Evolutionary conservation across 208 protist genomes (phyloP).

Genomic region (Crithidia acanthocephali): DNA sequence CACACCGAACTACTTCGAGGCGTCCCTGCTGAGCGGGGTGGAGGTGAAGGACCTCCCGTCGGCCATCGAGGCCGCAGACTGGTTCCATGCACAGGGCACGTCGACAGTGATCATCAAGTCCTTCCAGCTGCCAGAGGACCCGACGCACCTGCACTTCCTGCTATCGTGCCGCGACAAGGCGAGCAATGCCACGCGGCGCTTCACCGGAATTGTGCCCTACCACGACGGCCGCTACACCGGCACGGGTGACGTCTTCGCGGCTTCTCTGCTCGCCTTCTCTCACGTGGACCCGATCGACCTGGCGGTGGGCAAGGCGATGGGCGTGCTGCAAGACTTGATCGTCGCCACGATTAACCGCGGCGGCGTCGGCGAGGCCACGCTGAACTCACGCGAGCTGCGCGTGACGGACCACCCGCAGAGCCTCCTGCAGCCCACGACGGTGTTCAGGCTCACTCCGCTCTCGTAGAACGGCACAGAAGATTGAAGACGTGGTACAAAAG

Average conservation of each 20-base stretch:
- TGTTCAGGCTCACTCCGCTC: slow-evolving; percentile 47
- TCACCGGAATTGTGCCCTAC: slow-evolving; percentile 72
- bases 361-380: slow-evolving; percentile 46
- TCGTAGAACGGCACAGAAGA: slow-evolving; percentile 9
- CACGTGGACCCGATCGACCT: slow-evolving; percentile 55
- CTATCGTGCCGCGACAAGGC: slow-evolving; percentile 38
- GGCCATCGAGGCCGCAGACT: slow-evolving; percentile 69
- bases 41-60: slow-evolving; percentile 61
- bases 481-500: too few species aligned
- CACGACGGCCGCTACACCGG: slow-evolving; percentile 86
- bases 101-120: slow-evolving; percentile 88
- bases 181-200: slow-evolving; percentile 37
- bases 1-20: slow-evolving; percentile 96
- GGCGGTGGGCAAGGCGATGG: slow-evolving; percentile 82
- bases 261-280: slow-evolving; percentile 70
- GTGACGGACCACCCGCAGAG: slow-evolving; percentile 53
- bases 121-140: slow-evolving; percentile 51
- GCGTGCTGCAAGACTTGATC: slow-evolving; percentile 87
- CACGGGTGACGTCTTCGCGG: slow-evolving; percentile 87
- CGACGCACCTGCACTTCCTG: slow-evolving; percentile 61
- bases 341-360: slow-evolving; percentile 55
- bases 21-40: slow-evolving; percentile 75
- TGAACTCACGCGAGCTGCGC: slow-evolving; percentile 77
- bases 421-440: slow-evolving; percentile 55
- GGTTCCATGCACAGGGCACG: slow-evolving; percentile 82